Conservation (phyloP, 495 filamentous ascomycete genomes). For the Neurospora sp. region DNA sequence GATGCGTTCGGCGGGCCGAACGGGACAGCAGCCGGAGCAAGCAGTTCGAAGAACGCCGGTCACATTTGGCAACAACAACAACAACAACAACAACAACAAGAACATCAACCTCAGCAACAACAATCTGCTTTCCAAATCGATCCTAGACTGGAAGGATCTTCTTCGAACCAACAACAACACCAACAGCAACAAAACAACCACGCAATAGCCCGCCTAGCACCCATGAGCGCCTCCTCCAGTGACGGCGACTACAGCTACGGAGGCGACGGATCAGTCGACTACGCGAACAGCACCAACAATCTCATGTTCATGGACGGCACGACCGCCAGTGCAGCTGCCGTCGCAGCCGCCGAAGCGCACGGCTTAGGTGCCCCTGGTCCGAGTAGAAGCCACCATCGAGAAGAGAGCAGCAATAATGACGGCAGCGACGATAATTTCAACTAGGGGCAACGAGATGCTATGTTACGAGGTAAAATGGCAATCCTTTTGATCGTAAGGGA, state of each 20-base stretch:
- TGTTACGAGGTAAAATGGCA: background rate
- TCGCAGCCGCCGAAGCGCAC: background rate
- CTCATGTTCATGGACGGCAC: background rate
- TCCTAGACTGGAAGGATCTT: background rate
- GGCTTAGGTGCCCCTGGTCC: background rate
- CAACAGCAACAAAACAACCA: background rate
- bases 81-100: background rate
- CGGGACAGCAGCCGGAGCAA: background rate
- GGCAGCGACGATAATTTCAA: background rate
- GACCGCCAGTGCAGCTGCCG: background rate
- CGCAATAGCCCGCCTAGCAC: background rate
- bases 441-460: background rate
- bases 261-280: background rate
- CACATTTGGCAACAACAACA: conserved; percentile 1
- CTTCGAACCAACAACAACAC: background rate
- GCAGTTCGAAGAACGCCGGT: background rate
- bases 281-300: background rate
- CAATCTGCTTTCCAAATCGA: background rate
- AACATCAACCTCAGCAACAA: background rate
- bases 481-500: too few relatives aligned
- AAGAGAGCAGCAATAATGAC: background rate
- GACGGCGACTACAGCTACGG: background rate
- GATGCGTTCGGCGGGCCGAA: background rate
- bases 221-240: background rate
- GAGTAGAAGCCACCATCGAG: background rate